A percentile compares a stretch with the other conserved stretches of the same genome.
Conservation (phyloP, 768 basidiomycete species). For the Tulasnella sp. region DNA sequence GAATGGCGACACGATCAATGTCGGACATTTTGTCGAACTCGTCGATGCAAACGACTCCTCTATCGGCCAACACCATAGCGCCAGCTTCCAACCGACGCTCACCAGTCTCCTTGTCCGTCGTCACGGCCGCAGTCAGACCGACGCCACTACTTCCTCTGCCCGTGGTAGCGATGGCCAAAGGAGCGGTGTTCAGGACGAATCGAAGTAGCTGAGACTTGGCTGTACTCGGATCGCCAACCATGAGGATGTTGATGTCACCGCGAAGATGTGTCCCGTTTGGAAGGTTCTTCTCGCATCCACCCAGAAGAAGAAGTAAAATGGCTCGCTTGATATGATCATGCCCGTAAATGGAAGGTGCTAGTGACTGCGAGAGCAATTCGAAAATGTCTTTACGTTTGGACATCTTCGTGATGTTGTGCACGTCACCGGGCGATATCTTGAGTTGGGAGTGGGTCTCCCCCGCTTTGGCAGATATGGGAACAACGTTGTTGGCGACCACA, state of each 20-base stretch:
- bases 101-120: constrained; percentile 96
- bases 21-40: constrained; percentile 99
- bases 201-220: constrained; percentile 96
- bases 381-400: constrained; percentile 87
- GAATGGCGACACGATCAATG: constrained; percentile 96
- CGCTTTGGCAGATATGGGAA: constrained; percentile 90
- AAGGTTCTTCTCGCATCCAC: constrained; percentile 97
- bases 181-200: constrained; percentile 94
- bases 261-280: constrained; percentile 97
- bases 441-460: constrained; percentile 95
- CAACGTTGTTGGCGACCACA: constrained; percentile 93
- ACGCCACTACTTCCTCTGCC: constrained; percentile 98
- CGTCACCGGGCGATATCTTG: constrained; percentile 88
- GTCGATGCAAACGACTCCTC: constrained; percentile 98
- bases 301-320: constrained; percentile 87
- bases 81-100: constrained; percentile 97
- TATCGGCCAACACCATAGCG: constrained; percentile 98
- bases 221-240: constrained; percentile 99
- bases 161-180: constrained; percentile 96
- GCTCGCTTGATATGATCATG: constrained; percentile 96
- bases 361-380: constrained; percentile 84
- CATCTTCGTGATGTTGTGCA: constrained; percentile 93
- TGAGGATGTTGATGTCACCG: constrained; percentile 98
- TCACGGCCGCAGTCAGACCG: constrained; percentile 97
- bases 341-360: constrained; percentile 97